A percentile compares a stretch with the other conserved stretches of the same genome.
These are phyloP conservation scores for Dictyostelium gargantuum DNA, from an alignment of 208 protist genomes.

Conservation along the genomic window DNA sequence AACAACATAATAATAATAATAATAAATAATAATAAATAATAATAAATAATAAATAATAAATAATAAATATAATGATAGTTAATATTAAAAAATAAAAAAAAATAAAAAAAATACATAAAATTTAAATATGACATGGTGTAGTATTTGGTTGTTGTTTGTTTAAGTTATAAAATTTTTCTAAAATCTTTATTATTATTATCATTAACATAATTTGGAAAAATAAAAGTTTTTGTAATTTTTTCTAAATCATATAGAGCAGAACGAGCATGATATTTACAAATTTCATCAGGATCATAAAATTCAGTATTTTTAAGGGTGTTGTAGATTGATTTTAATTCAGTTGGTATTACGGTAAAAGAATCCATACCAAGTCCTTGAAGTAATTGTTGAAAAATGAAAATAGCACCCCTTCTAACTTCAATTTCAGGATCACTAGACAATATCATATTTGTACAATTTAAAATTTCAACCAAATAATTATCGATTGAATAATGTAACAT, in stretches of 20 bases:
- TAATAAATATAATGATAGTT: background rate
- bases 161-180: background rate
- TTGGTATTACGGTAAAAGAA: slow-evolving; percentile 4
- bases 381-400: slow-evolving; percentile 26
- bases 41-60: background rate
- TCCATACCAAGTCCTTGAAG: slow-evolving; percentile 35
- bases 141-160: background rate
- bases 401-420: slow-evolving; percentile 51
- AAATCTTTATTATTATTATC: background rate
- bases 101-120: background rate
- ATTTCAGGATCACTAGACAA: background rate
- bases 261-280: slow-evolving; percentile 51
- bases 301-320: slow-evolving; percentile 9
- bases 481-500: slow-evolving; percentile 27
- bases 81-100: background rate
- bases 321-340: slow-evolving; percentile 9
- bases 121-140: background rate
- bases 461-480: slow-evolving; percentile 33
- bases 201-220: slow-evolving; percentile 21
- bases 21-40: background rate
- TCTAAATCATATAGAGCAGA: slow-evolving; percentile 31
- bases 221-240: slow-evolving; percentile 44
- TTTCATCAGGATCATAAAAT: slow-evolving; percentile 21
- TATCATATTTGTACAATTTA: background rate
- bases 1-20: background rate